Base-by-base conservation (phyloP, 2,329 filamentous ascomycete species). In the Penicillium sp. region DNA sequence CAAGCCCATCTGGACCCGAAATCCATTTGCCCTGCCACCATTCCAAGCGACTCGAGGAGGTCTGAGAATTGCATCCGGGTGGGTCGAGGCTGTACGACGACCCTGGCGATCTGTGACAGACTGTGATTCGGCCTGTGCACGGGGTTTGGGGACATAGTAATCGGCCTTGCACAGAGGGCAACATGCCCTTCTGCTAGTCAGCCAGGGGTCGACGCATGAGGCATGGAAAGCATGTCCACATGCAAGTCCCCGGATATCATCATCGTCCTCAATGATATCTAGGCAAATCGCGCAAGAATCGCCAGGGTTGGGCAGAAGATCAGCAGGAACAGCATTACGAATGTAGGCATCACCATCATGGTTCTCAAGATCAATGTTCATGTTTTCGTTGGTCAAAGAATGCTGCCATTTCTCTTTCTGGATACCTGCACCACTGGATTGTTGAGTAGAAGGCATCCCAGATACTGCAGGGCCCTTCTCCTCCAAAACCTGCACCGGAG, bases 191-290 rank as follows among this genome's bases (percentile, higher is more conserved):
- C 94, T 86, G 70, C 90, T 93, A 10, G 94, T 99, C 62, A 99
- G 79, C 94, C 94, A 99, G 12, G 94, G 94, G 68, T 99, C 94
- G 49, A 99, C 86, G 72, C 94, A 99, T 39, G 89, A 90, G 50
- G 92, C 93, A 73, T 99, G 94, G 84, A 97, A 99, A 53, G 93
- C 93, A 75, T 99, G 94, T n/a, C 94, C 94, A 70, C 94, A 99
- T 4, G 91, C 92, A 60, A 99, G 79, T 2, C 94, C 94, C 66
- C 94, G 90, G 49, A 99, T 88, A 71, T 99, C 93, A 67, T 97
- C 94, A 62, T 97, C 91, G 62, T 97, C 91, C 73, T 99, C 94
- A 19, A 99, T 84, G 0, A 85, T 89, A 71, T 99, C 94, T 64
- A 99, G 89, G 75, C 94, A 99, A 68, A 99, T 97, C 50, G 94